Evolutionary conservation across 441 rosid genomes (phyloP), one percentile per base, ranked within the genome.

Genomic region (Geranium incanum): DNA sequence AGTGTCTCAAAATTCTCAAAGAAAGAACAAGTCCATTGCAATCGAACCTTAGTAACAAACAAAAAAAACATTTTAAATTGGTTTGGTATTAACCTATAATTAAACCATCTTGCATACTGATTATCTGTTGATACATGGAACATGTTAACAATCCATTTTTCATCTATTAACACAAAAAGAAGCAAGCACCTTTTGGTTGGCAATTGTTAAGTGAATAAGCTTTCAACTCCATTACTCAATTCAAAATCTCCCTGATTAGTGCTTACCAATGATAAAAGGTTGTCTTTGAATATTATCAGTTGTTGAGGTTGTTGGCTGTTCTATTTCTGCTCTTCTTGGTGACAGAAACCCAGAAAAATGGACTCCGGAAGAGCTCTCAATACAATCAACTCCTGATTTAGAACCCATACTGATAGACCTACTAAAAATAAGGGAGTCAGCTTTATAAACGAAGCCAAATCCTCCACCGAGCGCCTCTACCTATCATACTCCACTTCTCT

Each of bases 291-390:
- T 70, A 68, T 80, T 82, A 6, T 87, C 87, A 71, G 85, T 73
- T 28, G 85, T 77, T 9, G 85, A 83, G 65, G 87, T 80, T 48
- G 86, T 82, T 39, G 84, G 82, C 68, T 84, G 86, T 72, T 73
- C 84, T 15, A 74, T 75, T 48, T 78, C 83, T 33, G 66, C 78
- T 69, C 66, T 77, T 57, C 78, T 80, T 0, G 76, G 57, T 65
- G 77, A 87, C 82, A 85, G 97, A 79, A 92, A 88, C 38, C 97
- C 97, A 67, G 97, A 92, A 82, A 88, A 95, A 83, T 95, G 99
- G 68, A 82, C 93, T 41, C 88, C 84, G 0, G 92, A 85, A 11
- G 97, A 90, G 71, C 89, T 88, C 81, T 94, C 94, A 57, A 87
- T 87, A 83, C 87, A 78, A 82, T 91, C 97, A 68, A 85, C 85